Evolutionary conservation across 2,329 filamentous ascomycete species (phyloP), one percentile per base, ranked within the genome.

Genomic region (Sarocladium brachiariae): DNA sequence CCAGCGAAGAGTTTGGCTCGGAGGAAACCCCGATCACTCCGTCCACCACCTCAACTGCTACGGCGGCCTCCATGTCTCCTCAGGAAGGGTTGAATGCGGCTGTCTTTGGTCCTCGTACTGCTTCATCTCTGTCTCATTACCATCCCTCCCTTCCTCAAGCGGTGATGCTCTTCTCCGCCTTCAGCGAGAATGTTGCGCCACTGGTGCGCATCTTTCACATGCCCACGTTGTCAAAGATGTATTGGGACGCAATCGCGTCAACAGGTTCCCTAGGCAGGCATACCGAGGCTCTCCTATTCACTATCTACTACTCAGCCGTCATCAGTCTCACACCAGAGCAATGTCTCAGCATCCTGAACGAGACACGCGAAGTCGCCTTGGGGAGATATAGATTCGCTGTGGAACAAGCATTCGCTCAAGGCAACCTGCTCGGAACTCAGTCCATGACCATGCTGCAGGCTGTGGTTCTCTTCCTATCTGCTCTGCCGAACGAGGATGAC

Each of bases 31-130:
- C 34, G 5, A n/a, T 18, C 5, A n/a, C 34, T 18, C 5, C 34
- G 6, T 37, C 34, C 16, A 18, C 14, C 34, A 37, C 34, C 16
- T 9, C 34, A 37, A 6, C 34, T 37, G 34, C 34, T n/a, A 14
- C 11, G 6, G 5, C 34, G 11, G 8, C 34, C 5, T 18, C 16
- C 7, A 9, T n/a, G 34, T 6, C 11, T n/a, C 34, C 7, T n/a
- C 34, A 37, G 16, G 8, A 37, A n/a, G 34, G 34, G 5, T n/a
- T 70, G 33, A 70, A 69, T 54, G 66, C 64, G 51, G 68, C 69
- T 57, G 56, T 62, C 4, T 68, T 62, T 52, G 68, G 66, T 13
- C 65, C 62, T 0, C 51, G 55, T 1, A 51, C 56, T 0, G 16
- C 7, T 37, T 8, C 7, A 7, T n/a, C 34, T n/a, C 34, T 37